These are phyloP conservation scores for Linaria vulgaris DNA, from an alignment of 257 asterid species.

Conservation along the genomic window DNA sequence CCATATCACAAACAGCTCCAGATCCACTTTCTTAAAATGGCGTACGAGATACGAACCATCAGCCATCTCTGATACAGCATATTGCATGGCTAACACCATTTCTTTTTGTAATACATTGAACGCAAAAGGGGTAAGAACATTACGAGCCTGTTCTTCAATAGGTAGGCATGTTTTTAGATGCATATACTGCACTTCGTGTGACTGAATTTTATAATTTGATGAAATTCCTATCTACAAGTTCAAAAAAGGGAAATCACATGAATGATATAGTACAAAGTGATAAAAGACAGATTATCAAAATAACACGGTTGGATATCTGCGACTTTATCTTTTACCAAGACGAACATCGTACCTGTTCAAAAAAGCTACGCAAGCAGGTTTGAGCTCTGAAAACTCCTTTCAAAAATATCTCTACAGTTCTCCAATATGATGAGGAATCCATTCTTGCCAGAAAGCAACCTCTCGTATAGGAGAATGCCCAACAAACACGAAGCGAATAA, in stretches of 20 bases:
- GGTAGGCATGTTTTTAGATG: slow-evolving; percentile 62
- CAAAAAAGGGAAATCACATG: slow-evolving; percentile 22
- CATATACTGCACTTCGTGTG: slow-evolving; percentile 40
- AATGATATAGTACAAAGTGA: slow-evolving; percentile 12
- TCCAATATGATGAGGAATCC: slow-evolving; percentile 44
- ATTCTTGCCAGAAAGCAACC: slow-evolving; percentile 63
- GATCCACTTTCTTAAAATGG: slow-evolving; percentile 61
- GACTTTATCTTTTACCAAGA: neutral
- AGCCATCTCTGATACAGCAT: slow-evolving; percentile 61
- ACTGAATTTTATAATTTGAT: slow-evolving; percentile 37
- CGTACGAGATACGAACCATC: slow-evolving; percentile 56
- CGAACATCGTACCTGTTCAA: slow-evolving; percentile 50
- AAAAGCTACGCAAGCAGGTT: slow-evolving; percentile 51
- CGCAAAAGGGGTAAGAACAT: slow-evolving; percentile 53
- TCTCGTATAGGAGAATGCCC: slow-evolving; percentile 58
- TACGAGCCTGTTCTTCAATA: slow-evolving; percentile 59
- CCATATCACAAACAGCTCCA: slow-evolving; percentile 60
- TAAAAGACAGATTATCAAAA: neutral
- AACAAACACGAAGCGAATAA: slow-evolving; percentile 46
- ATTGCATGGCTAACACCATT: slow-evolving; percentile 55
- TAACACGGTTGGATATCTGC: slow-evolving; percentile 6
- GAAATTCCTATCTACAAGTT: slow-evolving; percentile 42
- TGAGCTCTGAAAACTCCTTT: slow-evolving; percentile 43
- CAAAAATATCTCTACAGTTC: slow-evolving; percentile 38
- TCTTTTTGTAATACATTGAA: slow-evolving; percentile 49